A percentile compares a stretch with the other conserved stretches of the same genome.
Evolutionary conservation across 2,329 filamentous ascomycete genomes (phyloP).

Genomic region (Ceratocystis cubensis): DNA sequence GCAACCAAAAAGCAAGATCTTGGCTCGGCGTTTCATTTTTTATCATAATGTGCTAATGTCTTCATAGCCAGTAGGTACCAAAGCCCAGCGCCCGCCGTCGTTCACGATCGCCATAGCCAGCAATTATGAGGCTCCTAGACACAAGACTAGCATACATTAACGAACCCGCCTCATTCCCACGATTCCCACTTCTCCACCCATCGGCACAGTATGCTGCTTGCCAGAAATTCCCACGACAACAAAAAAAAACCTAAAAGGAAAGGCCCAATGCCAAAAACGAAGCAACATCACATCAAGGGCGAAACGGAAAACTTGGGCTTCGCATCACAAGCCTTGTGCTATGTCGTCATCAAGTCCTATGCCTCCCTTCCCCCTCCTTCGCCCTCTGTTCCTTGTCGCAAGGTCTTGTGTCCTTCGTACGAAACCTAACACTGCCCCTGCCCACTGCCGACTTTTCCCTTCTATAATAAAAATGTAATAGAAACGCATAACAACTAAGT

Average conservation of each 20-base stretch:
- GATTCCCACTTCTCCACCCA: neutral
- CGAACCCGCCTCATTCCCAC: neutral
- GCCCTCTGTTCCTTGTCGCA: neutral
- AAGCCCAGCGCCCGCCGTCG: no score
- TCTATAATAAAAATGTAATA: neutral
- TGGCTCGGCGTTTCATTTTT: no score
- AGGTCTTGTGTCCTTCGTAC: no score
- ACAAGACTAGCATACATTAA: neutral
- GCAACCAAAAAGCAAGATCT: no score
- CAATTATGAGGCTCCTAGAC: neutral
- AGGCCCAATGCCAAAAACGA: neutral
- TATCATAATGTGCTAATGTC: no score
- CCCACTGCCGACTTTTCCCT: no score
- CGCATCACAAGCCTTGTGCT: neutral
- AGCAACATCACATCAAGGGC: neutral
- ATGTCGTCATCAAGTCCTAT: constrained; percentile 1
- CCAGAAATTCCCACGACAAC: no score
- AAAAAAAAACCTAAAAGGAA: neutral
- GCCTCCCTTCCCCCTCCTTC: neutral
- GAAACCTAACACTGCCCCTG: neutral
- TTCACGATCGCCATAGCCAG: no score
- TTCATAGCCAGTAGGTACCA: no score
- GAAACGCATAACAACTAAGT: neutral
- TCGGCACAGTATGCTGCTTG: neutral
- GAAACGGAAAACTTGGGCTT: neutral